Base-by-base conservation (phyloP, 2,329 filamentous ascomycete genomes). In the Hypoxylon sp. region DNA sequence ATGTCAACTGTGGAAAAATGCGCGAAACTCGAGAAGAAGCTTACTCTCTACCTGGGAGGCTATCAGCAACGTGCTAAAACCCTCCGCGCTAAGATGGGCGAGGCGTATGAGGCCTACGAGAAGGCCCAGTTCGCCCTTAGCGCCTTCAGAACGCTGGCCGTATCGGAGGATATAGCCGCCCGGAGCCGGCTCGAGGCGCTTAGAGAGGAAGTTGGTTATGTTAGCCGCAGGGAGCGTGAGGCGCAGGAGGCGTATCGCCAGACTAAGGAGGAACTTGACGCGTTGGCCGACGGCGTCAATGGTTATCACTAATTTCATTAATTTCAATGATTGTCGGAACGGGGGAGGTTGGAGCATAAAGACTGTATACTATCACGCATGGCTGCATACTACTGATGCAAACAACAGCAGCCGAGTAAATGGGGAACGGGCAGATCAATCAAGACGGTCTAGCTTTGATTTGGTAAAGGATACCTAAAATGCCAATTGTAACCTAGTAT, bases 1-100 rank as follows among this genome's bases (percentile, higher is more conserved):
- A 85, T 92, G 71, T 82, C 86, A 2, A 88, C 89, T 0, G 96
- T 94, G 2, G 90, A 95, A 72, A 87, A 90, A 61, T 92, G 92
- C 57, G 93, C 93, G 76, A 96, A 95, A 79, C 83, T 97, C 1
- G 94, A 98, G 80, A 97, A 97, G 86, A 97, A 96, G 80, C 87
- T 99, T n/a, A 84, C 85, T 0, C 84, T 97, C 57, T 90, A 96
- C 73, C 88, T 97, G 2, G 94, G 94, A 23, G 96, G 96, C 12
- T 99, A 99, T 80, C 90, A 94, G 77, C 90, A 94, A 71, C 91
- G 96, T 30, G 89, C 93, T 32, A 94, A 94, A 78, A 89, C 88
- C 71, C 85, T 99, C 25, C 87, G 89, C 21, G 86, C 89, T 65
- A 98, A 97, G 81, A 92, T 96, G 67, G 79, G 81, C 16, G 91